These are phyloP conservation scores for Pythium pyrilobum DNA, from an alignment of 352 stramenopile species.

Conservation along the genomic window DNA sequence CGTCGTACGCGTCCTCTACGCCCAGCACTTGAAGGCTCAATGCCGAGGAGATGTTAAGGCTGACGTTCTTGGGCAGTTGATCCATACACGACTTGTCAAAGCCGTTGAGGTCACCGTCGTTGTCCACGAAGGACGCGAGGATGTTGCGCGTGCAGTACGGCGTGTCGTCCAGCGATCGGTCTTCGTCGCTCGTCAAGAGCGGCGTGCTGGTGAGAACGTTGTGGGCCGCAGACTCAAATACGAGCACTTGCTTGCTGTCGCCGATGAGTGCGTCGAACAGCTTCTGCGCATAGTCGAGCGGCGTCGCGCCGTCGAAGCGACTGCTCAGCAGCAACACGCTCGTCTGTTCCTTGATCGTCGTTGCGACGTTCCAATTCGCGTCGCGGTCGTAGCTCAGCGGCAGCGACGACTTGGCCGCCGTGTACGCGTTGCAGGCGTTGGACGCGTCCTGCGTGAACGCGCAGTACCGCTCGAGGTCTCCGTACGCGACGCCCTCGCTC, in stretches of 20 bases:
- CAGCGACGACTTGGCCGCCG: neutral
- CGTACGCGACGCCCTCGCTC: conserved; percentile 35
- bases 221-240: conserved; percentile 32
- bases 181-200: neutral
- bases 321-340: conserved; percentile 56
- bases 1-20: conserved; percentile 44
- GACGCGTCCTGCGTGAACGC: conserved; percentile 46
- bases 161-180: conserved; percentile 21
- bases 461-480: conserved; percentile 50
- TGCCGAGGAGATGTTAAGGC: conserved; percentile 25
- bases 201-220: conserved; percentile 32
- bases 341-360: conserved; percentile 25
- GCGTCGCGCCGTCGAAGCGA: conserved; percentile 36
- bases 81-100: conserved; percentile 54
- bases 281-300: conserved; percentile 34
- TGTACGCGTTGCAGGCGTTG: conserved; percentile 26
- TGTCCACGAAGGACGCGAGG: conserved; percentile 52
- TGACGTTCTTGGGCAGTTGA: conserved; percentile 22
- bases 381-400: conserved; percentile 36
- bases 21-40: conserved; percentile 39
- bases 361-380: conserved; percentile 23
- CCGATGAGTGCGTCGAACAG: conserved; percentile 33
- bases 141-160: conserved; percentile 42
- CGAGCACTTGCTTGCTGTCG: conserved; percentile 40
- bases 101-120: conserved; percentile 31